These are phyloP conservation scores for Buxus sempervirens DNA, from an alignment of 164 flowering plant genomes.

Conservation along the genomic window DNA sequence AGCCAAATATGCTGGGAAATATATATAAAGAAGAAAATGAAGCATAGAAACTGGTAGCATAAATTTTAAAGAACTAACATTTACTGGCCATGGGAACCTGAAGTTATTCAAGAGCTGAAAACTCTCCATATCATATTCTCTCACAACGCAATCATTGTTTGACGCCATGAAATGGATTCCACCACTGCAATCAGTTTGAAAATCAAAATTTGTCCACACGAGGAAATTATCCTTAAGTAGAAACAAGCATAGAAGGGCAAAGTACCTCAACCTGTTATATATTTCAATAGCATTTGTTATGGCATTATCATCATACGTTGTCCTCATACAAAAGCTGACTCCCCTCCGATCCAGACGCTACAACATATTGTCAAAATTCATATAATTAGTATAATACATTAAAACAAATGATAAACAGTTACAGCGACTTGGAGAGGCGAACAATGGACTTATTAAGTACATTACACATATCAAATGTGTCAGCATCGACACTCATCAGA, in stretches of 20 bases:
- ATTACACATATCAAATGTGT: too few species aligned
- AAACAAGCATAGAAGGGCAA: background rate
- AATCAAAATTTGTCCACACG: background rate
- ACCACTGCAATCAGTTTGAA: conserved; percentile 38
- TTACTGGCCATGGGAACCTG: conserved; percentile 69
- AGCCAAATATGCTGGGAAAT: background rate
- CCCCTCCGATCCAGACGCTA: conserved; percentile 60
- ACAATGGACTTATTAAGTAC: too few species aligned
- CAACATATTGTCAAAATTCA: background rate
- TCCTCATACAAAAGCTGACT: conserved; percentile 64
- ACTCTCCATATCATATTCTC: conserved; percentile 64
- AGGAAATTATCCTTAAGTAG: background rate
- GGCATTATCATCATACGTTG: conserved; percentile 59
- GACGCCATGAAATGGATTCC: conserved; percentile 58
- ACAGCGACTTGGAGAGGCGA: too few species aligned
- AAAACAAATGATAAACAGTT: background rate
- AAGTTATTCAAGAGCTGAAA: conserved; percentile 63
- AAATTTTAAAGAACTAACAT: conserved; percentile 39
- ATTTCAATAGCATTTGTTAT: conserved; percentile 74
- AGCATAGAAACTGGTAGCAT: background rate
- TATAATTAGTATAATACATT: background rate
- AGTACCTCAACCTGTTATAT: conserved; percentile 52
- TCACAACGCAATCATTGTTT: conserved; percentile 61
- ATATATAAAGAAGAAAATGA: background rate
- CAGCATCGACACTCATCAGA: too few species aligned